Conservation (phyloP, 2,329 filamentous ascomycete genomes). For the Penicillium sp. region DNA sequence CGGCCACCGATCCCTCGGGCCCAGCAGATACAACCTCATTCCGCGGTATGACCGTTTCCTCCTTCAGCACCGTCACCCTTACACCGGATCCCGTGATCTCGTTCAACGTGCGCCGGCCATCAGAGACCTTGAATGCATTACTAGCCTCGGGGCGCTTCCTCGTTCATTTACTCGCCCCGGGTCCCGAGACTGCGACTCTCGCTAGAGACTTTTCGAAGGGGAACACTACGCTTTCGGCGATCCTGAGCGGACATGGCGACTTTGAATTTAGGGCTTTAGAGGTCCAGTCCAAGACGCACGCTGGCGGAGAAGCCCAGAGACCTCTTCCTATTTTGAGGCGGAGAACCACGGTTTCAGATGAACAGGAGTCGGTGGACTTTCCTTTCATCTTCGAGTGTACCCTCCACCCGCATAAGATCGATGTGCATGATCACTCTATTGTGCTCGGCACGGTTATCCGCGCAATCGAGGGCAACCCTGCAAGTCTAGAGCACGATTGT, state of each 20-base stretch:
- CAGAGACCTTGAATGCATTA: conserved; percentile 56
- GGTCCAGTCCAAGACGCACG: not conserved
- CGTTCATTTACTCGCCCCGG: conserved; percentile 51
- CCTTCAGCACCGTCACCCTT: conserved; percentile 59
- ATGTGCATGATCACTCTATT: conserved; percentile 43
- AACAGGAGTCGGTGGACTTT: conserved; percentile 26
- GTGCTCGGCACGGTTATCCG: conserved; percentile 39
- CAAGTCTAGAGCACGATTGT: conserved; percentile 4
- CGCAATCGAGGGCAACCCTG: conserved; percentile 19
- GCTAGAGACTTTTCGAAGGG: conserved; percentile 42
- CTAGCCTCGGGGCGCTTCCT: conserved; percentile 45
- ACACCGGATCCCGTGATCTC: conserved; percentile 56
- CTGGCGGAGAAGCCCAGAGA: not conserved
- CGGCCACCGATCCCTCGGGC: conserved; percentile 40
- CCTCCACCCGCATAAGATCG: conserved; percentile 36
- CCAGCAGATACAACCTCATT: conserved; percentile 29
- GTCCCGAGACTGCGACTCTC: conserved; percentile 32
- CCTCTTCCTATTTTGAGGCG: conserved; percentile 31
- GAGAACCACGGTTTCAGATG: conserved; percentile 3
- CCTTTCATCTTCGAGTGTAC: conserved; percentile 43
- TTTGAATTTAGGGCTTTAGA: conserved; percentile 29
- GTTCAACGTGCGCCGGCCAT: conserved; percentile 60
- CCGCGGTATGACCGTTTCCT: conserved; percentile 60
- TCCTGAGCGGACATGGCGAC: conserved; percentile 26
- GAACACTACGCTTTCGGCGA: conserved; percentile 34